phyloP scores from a whole-genome alignment of 108 stramenopile genomes.

The Nitzschia sp. region DNA sequence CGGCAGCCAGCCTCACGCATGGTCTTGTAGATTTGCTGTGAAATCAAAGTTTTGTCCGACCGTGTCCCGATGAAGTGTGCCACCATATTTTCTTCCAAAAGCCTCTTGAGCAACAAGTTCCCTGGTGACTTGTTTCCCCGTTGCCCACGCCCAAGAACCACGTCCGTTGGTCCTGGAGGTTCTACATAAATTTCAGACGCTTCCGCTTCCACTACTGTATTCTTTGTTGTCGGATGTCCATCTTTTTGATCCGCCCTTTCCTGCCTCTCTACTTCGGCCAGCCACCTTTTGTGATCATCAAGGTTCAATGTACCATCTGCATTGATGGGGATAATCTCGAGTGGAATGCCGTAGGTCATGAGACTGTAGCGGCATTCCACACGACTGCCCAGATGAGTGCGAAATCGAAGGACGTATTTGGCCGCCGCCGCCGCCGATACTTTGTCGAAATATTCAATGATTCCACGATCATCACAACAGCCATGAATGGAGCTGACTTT shows the following conservation, averaged over 20 bases:
- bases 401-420: conserved; percentile 2
- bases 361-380: conserved; percentile 6
- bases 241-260: background rate
- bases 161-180: conserved; percentile 10
- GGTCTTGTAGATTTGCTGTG: conserved; percentile 6
- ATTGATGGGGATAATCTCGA: conserved; percentile 1
- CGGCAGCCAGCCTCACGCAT: conserved; percentile 22
- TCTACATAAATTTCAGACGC: background rate
- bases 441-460: background rate
- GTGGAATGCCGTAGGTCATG: conserved; percentile 13
- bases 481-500: conserved; percentile 6
- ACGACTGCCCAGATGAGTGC: conserved; percentile 6
- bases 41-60: conserved; percentile 17
- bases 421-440: background rate
- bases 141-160: conserved; percentile 24
- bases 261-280: background rate
- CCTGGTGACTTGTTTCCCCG: conserved; percentile 20
- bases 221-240: background rate
- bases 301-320: background rate
- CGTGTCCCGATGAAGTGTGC: conserved; percentile 5
- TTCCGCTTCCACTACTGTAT: background rate
- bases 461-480: conserved; percentile 1
- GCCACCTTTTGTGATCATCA: background rate
- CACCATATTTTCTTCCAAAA: conserved; percentile 12
- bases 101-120: conserved; percentile 6